A percentile compares a stretch with the other conserved stretches of the same genome.
phyloP scores from a whole-genome alignment of 2,329 filamentous ascomycete genomes.

The Hymenotorrendiella dingleyae region DNA sequence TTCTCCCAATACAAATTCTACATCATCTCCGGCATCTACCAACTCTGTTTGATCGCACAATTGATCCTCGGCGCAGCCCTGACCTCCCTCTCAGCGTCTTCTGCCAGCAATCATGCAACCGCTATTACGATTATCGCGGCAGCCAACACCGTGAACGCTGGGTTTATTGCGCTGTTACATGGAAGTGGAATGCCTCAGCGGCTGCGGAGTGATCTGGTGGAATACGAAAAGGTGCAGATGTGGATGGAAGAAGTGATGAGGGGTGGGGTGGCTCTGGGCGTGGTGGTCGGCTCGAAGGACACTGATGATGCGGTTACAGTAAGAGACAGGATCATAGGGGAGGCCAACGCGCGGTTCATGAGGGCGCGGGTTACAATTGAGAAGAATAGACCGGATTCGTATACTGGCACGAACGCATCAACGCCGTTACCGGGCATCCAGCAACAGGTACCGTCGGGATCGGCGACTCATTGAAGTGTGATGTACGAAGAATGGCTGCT shows the following conservation, averaged over 20 bases:
- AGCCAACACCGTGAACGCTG: slow-evolving; percentile 19
- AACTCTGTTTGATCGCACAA: slow-evolving; percentile 16
- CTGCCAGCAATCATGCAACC: slow-evolving; percentile 5
- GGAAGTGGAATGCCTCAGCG: slow-evolving; percentile 14
- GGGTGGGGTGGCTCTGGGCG: slow-evolving; percentile 8
- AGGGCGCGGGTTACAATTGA: slow-evolving; percentile 17
- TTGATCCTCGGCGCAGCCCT: slow-evolving; percentile 17
- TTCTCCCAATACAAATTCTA: slow-evolving; percentile 14
- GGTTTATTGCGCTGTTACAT: slow-evolving; percentile 16
- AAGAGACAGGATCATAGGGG: slow-evolving; percentile 12
- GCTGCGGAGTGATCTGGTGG: slow-evolving; percentile 15
- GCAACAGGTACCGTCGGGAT: too few relatives aligned
- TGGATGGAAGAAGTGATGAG: slow-evolving; percentile 14
- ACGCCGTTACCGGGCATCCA: background rate
- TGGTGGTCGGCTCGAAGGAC: background rate
- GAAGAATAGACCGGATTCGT: slow-evolving; percentile 15
- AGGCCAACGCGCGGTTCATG: slow-evolving; percentile 10
- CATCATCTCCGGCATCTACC: slow-evolving; percentile 13
- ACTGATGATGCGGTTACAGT: slow-evolving; percentile 5
- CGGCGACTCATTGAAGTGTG: too few relatives aligned
- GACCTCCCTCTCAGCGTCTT: slow-evolving; percentile 10
- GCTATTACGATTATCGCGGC: slow-evolving; percentile 19
- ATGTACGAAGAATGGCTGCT: too few relatives aligned
- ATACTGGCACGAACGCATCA: slow-evolving; percentile 6
- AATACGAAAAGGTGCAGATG: slow-evolving; percentile 16